Base-by-base conservation (phyloP, 306 rosid genomes). In the Ziziphus jujuba region DNA sequence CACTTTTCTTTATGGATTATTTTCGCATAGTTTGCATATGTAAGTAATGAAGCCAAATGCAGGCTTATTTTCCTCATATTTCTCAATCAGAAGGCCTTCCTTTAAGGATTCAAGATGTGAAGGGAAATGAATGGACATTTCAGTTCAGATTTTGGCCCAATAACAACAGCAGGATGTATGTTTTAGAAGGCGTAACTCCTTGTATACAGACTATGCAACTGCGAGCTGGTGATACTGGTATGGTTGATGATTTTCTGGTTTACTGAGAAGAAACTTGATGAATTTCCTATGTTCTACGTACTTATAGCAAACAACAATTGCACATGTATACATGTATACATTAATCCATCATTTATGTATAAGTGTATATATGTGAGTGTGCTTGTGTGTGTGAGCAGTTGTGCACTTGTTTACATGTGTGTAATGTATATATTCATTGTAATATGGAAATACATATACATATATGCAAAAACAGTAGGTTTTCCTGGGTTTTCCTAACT, bases 131-230 rank as follows among this genome's bases (percentile, higher is more conserved):
- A 5, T 93, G 99, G 99, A 87, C 89, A 5, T 90, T 93, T 80
- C 99, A 93, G 81, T 93, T 93, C 87, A 93, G 99, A 90, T 93
- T 86, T 88, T 93, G 99, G 99, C 99, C 99, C 43, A 93, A 93
- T 77, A 93, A 93, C 79, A 93, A 93, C 82, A 93, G 99, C 74
- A 80, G 99, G 82, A 93, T 93, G 99, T 93, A 93, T 68, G 99
- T 93, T 56, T 84, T 93, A 80, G 99, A 93, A 90, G 99, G 99
- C 47, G 99, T 93, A 50, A 90, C 97, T n/a, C 96, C 99, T 80
- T 93, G 99, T 86, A 93, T 93, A 79, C 99, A 93, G 76, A 61
- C 96, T 59, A 93, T 93, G 99, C 86, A 85, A 56, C 77, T 93
- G 77, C 72, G 47, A 50, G 99, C 99, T 47, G 99, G 99, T 54